Evolutionary conservation across 805 yeast genomes (phyloP), one percentile per base, ranked within the genome.

Genomic region (Candida orba): DNA sequence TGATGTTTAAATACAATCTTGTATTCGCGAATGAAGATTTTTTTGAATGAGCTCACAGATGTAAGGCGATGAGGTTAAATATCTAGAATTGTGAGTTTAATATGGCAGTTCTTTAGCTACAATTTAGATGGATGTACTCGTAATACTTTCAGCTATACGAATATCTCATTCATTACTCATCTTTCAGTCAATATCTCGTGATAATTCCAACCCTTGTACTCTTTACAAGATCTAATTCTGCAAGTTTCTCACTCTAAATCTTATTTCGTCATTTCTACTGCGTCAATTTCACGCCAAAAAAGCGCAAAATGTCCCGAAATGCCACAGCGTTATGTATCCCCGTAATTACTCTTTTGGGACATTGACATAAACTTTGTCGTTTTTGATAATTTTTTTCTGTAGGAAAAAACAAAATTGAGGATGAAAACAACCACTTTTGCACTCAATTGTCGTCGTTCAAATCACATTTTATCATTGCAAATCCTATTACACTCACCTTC

Each of bases 1-100:
- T 34, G n/a, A 31, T 22, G 35, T 43, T 40, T 49, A 45, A 45
- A 42, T 43, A 38, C 34, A 45, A 43, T 41, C 34, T 36, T 40
- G 48, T 42, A 39, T 30, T 20, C 35, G 34, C 40, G 35, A 6
- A 22, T 30, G 37, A 42, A 39, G 36, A 37, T 31, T 37, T 25
- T 23, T 34, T 23, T 31, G 40, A 49, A 45, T 45, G 51, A 45
- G 48, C 25, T 44, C 36, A 34, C 13, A 34, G 15, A 13, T 7
- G 17, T 34, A 17, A 24, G 8, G 20, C 2, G 9, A 32, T 8
- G 8, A 4, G 17, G n/a, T 4, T n/a, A 6, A 6, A 8, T n/a
- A 30, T n/a, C 15, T 30, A 8, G 15, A 6, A 17, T 33, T 33
- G 23, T 17, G 14, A 8, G 12, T 4, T 9, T 2, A 9, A 10